Conservation (phyloP, 441 rosid genomes). For the Brassica hybrid region DNA sequence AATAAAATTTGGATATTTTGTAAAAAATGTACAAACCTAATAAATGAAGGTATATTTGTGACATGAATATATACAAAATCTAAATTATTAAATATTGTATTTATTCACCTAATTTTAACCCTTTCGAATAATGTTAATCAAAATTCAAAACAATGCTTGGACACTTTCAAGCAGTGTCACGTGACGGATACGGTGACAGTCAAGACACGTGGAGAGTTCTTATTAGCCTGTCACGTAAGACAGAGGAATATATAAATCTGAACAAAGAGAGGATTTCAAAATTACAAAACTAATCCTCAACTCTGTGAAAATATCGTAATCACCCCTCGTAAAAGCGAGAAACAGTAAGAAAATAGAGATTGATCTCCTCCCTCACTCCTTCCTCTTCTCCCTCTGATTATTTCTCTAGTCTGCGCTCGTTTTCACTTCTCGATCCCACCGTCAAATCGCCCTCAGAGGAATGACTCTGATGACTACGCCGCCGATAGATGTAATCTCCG, state of each 20-base stretch:
- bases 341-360: conserved; percentile 29
- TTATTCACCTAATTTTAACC: background rate
- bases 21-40: background rate
- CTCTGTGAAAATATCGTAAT: conserved; percentile 21
- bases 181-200: conserved; percentile 21
- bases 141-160: background rate
- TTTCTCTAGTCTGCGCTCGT: conserved; percentile 33
- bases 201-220: conserved; percentile 23
- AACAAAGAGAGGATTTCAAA: background rate
- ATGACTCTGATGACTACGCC: conserved; percentile 93
- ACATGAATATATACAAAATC: background rate
- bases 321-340: conserved; percentile 26
- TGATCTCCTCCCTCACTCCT: conserved; percentile 29
- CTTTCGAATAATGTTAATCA: background rate
- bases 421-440: conserved; percentile 52
- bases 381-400: conserved; percentile 15
- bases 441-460: conserved; percentile 35
- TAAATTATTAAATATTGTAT: background rate
- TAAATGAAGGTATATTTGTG: background rate
- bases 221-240: conserved; percentile 36
- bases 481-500: conserved; percentile 70
- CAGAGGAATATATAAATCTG: conserved; percentile 25
- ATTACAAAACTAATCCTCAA: conserved; percentile 24
- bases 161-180: conserved; percentile 1
- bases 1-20: background rate